Evolutionary conservation across 768 basidiomycete genomes (phyloP).

Genomic region (Mycena venus): DNA sequence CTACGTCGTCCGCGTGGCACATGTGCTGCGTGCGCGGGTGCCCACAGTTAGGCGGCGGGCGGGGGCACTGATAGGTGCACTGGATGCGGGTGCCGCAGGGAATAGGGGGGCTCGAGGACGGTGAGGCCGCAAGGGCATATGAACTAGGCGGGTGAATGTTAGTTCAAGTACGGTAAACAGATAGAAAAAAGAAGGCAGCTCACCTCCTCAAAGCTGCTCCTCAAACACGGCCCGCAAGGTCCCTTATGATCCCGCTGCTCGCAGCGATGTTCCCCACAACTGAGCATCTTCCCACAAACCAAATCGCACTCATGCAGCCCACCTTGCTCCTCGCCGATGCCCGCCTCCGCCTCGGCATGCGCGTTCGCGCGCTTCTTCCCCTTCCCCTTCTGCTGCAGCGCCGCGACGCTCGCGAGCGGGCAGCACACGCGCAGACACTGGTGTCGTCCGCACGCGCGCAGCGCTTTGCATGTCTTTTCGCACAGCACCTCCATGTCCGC

Average conservation of each 20-base stretch:
- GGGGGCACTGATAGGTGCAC: slow-evolving; percentile 85
- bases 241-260: slow-evolving; percentile 87
- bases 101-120: slow-evolving; percentile 88
- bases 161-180: background rate
- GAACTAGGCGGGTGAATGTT: slow-evolving; percentile 57
- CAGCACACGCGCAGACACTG: slow-evolving; percentile 90
- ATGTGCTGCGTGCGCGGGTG: slow-evolving; percentile 83
- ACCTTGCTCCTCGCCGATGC: slow-evolving; percentile 69
- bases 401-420: slow-evolving; percentile 79
- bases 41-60: slow-evolving; percentile 80
- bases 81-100: slow-evolving; percentile 85
- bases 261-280: slow-evolving; percentile 86
- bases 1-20: slow-evolving; percentile 80
- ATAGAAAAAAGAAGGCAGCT: slow-evolving; percentile 29
- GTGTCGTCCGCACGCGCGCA: slow-evolving; percentile 89
- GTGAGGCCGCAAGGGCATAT: slow-evolving; percentile 90
- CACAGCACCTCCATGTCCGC: slow-evolving; percentile 73
- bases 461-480: slow-evolving; percentile 80
- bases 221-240: slow-evolving; percentile 84
- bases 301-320: slow-evolving; percentile 90
- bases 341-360: slow-evolving; percentile 35
- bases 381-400: slow-evolving; percentile 65
- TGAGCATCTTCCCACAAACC: slow-evolving; percentile 78
- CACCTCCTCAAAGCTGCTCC: slow-evolving; percentile 94
- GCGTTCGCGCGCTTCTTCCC: slow-evolving; percentile 66